A percentile compares a stretch with the other conserved stretches of the same genome.
Evolutionary conservation across 495 filamentous ascomycete species (phyloP).

Genomic region (Daldinia childiae): DNA sequence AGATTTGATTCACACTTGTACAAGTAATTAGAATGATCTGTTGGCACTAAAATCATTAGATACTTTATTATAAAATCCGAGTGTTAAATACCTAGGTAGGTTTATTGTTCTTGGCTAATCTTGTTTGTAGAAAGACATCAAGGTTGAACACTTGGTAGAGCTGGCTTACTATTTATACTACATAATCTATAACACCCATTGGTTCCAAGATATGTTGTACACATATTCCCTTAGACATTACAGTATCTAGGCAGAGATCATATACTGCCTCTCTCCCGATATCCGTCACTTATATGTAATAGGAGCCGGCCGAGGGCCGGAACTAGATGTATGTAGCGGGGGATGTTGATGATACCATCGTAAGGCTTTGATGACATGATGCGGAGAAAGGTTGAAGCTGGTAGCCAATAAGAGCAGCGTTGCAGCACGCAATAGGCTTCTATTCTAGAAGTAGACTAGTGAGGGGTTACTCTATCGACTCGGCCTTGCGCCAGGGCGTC

Average conservation of each 20-base stretch:
- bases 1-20: too few species aligned
- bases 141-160: too few species aligned
- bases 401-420: constrained; percentile 36
- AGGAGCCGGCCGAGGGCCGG: constrained; percentile 33
- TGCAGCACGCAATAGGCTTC: constrained; percentile 42
- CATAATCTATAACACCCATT: background rate
- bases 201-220: background rate
- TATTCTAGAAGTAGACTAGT: constrained; percentile 41
- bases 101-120: too few species aligned
- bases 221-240: background rate
- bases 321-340: background rate
- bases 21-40: too few species aligned
- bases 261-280: constrained; percentile 18
- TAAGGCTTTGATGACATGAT: constrained; percentile 45
- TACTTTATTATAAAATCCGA: too few species aligned
- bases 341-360: constrained; percentile 43
- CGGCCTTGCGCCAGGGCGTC: constrained; percentile 20
- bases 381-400: constrained; percentile 31
- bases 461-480: constrained; percentile 37
- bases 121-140: background rate
- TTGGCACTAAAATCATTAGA: too few species aligned
- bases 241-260: background rate
- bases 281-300: constrained; percentile 8
- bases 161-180: background rate
- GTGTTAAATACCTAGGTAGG: too few species aligned